These are phyloP conservation scores for Floccularia luteovirens DNA, from an alignment of 768 basidiomycete genomes.

Conservation along the genomic window DNA sequence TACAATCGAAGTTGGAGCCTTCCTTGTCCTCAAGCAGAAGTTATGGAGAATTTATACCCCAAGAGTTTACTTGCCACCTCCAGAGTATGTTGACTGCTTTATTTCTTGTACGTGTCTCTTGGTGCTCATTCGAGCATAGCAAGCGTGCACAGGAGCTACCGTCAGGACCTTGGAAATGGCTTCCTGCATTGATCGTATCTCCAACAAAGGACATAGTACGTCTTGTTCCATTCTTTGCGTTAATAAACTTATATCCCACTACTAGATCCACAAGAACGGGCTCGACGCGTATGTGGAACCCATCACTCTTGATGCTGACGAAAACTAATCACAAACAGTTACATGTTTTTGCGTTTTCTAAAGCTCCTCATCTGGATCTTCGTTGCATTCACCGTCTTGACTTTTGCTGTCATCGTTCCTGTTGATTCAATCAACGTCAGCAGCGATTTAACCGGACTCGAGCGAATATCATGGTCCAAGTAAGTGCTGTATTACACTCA, in stretches of 20 bases:
- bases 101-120: neutral
- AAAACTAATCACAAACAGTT: slow-evolving; percentile 16
- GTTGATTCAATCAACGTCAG: slow-evolving; percentile 38
- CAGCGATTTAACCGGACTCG: slow-evolving; percentile 25
- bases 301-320: neutral
- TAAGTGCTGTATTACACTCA: slow-evolving; percentile 14
- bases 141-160: slow-evolving; percentile 40
- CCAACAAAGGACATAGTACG: slow-evolving; percentile 39
- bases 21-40: slow-evolving; percentile 46
- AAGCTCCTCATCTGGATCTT: slow-evolving; percentile 58
- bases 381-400: slow-evolving; percentile 42
- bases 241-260: neutral
- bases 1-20: slow-evolving; percentile 41
- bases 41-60: slow-evolving; percentile 58
- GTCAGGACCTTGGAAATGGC: slow-evolving; percentile 39
- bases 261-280: slow-evolving; percentile 50
- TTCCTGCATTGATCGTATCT: slow-evolving; percentile 33
- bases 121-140: slow-evolving; percentile 12
- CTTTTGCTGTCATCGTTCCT: slow-evolving; percentile 57
- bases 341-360: slow-evolving; percentile 55
- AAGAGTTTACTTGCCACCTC: slow-evolving; percentile 52
- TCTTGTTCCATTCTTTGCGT: slow-evolving; percentile 1
- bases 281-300: slow-evolving; percentile 55
- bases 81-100: slow-evolving; percentile 28
- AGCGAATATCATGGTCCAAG: slow-evolving; percentile 45